Evolutionary conservation across 2,329 filamentous ascomycete genomes (phyloP).

Genomic region (Neonectria coccinea): DNA sequence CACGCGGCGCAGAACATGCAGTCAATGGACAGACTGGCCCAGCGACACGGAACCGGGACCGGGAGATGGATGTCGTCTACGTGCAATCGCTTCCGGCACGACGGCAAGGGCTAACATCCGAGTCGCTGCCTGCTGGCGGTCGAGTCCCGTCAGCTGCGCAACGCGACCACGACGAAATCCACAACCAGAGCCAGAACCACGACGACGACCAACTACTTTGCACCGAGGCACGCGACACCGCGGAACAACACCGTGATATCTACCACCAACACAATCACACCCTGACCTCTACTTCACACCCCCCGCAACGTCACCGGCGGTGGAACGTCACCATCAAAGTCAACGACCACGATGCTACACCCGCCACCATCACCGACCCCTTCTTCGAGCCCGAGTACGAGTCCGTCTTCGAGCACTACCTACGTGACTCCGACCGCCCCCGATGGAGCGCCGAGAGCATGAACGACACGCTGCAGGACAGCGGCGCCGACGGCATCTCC

Average conservation of each 20-base stretch:
- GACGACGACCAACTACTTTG: background rate
- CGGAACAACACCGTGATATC: background rate
- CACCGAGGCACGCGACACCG: background rate
- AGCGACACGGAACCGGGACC: conserved; percentile 24
- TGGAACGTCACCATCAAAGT: conserved; percentile 20
- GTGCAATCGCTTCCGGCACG: conserved; percentile 17
- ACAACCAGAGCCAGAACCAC: background rate
- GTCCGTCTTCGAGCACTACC: conserved; percentile 25
- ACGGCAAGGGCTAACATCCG: conserved; percentile 8
- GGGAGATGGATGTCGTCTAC: conserved; percentile 26
- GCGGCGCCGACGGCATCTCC: background rate
- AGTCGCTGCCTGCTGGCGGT: background rate
- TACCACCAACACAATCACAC: background rate
- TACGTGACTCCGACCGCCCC: conserved; percentile 25
- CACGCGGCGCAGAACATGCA: conserved; percentile 20
- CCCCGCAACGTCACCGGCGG: background rate
- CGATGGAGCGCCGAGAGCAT: conserved; percentile 25
- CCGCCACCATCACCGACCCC: conserved; percentile 16
- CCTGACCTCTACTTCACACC: background rate
- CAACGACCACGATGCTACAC: conserved; percentile 3
- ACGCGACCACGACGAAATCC: background rate
- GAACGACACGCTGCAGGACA: conserved; percentile 18
- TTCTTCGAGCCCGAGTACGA: conserved; percentile 21
- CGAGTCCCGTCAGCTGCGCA: background rate
- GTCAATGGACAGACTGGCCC: conserved; percentile 19